phyloP scores from a whole-genome alignment of 1,284 basidiomycete genomes.

The Omphalotus olearius region DNA sequence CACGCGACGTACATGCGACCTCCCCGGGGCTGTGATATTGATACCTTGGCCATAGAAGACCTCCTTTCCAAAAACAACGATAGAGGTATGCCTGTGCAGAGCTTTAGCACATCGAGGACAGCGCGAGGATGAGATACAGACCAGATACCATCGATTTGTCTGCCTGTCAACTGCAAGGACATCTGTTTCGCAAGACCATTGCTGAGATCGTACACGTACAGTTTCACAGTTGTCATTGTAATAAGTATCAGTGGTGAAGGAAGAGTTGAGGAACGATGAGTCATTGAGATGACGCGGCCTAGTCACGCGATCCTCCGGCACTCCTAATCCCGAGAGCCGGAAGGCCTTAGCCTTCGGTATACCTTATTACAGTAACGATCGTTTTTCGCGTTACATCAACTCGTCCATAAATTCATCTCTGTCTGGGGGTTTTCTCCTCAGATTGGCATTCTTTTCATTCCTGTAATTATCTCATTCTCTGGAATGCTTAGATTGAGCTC shows the following conservation, averaged over 20 bases:
- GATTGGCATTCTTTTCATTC: too few relatives aligned
- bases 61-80: conserved; percentile 84
- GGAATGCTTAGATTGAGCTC: conserved; percentile 8
- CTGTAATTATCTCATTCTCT: background rate
- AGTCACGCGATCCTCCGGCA: background rate
- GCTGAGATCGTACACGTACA: conserved; percentile 91
- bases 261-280: background rate
- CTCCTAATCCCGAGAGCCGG: too few relatives aligned
- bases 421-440: too few relatives aligned
- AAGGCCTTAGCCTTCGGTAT: too few relatives aligned
- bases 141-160: conserved; percentile 89
- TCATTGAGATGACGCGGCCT: background rate
- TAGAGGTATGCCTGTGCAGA: conserved; percentile 74
- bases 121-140: conserved; percentile 28
- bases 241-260: conserved; percentile 1
- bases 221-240: conserved; percentile 43
- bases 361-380: too few relatives aligned
- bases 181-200: conserved; percentile 78
- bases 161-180: conserved; percentile 76
- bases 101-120: background rate
- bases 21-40: conserved; percentile 57
- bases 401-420: too few relatives aligned
- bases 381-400: too few relatives aligned
- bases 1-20: conserved; percentile 63
- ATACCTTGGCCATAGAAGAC: conserved; percentile 91